These are phyloP conservation scores for Neohortaea acidophila DNA, from an alignment of 495 filamentous ascomycete genomes.

Conservation along the genomic window DNA sequence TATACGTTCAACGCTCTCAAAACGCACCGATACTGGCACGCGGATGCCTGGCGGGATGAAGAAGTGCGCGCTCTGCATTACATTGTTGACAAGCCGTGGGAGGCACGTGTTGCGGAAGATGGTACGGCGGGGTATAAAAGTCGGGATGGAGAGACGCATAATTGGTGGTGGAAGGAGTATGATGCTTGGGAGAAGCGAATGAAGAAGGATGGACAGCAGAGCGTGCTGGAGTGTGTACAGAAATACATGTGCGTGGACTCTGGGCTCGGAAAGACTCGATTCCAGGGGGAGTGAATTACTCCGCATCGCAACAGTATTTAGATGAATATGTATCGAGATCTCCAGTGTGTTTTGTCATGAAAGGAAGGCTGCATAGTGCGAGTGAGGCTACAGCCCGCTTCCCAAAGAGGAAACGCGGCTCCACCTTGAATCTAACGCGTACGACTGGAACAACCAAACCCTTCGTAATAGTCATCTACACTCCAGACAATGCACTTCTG, in stretches of 20 bases:
- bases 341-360: too few species aligned
- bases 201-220: slow-evolving; percentile 3
- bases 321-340: too few species aligned
- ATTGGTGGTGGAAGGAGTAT: slow-evolving; percentile 34
- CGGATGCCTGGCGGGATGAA: slow-evolving; percentile 38
- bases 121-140: slow-evolving; percentile 31
- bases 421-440: too few species aligned
- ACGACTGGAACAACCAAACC: too few species aligned
- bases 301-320: too few species aligned
- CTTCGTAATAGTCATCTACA: too few species aligned
- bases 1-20: slow-evolving; percentile 43
- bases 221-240: slow-evolving; percentile 6
- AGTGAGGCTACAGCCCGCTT: too few species aligned
- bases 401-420: too few species aligned
- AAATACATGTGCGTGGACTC: neutral
- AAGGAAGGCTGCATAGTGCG: too few species aligned
- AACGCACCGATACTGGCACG: slow-evolving; percentile 37
- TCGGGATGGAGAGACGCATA: slow-evolving; percentile 32
- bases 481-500: too few species aligned
- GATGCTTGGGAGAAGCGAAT: slow-evolving; percentile 19
- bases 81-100: slow-evolving; percentile 46
- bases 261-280: neutral
- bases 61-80: slow-evolving; percentile 37
- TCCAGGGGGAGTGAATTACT: too few species aligned
- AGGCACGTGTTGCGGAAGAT: slow-evolving; percentile 28